Conservation (phyloP, 176 grass and related monocot genomes). For the Zoysia pacifica region DNA sequence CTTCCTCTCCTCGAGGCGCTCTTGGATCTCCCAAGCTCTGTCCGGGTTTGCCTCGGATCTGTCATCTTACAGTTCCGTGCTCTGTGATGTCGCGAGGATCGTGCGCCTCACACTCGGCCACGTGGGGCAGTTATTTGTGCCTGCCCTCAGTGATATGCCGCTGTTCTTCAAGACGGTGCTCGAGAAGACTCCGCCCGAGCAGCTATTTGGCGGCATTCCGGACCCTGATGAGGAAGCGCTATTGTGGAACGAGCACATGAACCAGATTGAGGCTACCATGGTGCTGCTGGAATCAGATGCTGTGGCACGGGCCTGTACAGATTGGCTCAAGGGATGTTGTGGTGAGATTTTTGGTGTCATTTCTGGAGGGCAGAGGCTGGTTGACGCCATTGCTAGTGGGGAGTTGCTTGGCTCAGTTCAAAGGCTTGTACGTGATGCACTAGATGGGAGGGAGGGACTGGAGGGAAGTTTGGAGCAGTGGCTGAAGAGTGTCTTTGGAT, state of each 20-base stretch:
- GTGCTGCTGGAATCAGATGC: constrained; percentile 66
- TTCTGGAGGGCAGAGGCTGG: constrained; percentile 52
- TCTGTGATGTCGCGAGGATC: constrained; percentile 73
- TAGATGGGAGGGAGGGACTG: constrained; percentile 69
- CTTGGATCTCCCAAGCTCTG: constrained; percentile 86
- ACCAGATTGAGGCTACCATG: constrained; percentile 85
- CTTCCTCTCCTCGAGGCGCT: constrained; percentile 72
- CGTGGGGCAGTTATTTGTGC: constrained; percentile 77
- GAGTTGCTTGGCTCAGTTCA: constrained; percentile 64
- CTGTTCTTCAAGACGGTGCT: constrained; percentile 91
- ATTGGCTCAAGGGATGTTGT: constrained; percentile 79
- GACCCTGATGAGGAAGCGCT: constrained; percentile 82
- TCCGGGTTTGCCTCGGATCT: constrained; percentile 49
- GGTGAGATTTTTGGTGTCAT: constrained; percentile 69
- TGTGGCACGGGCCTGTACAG: constrained; percentile 60
- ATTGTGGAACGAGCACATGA: constrained; percentile 83
- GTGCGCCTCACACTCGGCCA: constrained; percentile 76
- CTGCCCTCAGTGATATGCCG: constrained; percentile 77
- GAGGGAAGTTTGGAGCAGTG: constrained; percentile 88
- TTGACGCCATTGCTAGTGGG: constrained; percentile 69
- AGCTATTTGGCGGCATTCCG: constrained; percentile 87
- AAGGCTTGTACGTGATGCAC: constrained; percentile 60
- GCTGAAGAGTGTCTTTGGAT: constrained; percentile 90
- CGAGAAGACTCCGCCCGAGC: constrained; percentile 72
- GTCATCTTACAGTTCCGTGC: constrained; percentile 56